phyloP scores from a whole-genome alignment of 2,329 filamentous ascomycete species.

The Ceratocystis huliohia region DNA sequence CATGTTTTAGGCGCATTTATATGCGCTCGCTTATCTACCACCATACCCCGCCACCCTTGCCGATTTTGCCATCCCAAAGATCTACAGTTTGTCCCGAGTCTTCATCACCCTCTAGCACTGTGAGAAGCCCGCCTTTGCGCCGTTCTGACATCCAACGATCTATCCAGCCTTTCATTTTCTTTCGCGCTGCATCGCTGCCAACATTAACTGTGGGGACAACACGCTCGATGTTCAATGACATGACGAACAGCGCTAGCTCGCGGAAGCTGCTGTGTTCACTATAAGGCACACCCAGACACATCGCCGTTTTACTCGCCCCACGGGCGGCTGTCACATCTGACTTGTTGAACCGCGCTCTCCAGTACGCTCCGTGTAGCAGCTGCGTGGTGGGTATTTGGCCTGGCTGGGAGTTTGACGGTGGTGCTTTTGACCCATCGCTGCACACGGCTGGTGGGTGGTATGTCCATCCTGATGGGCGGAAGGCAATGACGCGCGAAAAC shows the following conservation, averaged over 20 bases:
- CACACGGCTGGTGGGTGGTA: slow-evolving; percentile 54
- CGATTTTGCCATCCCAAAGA: slow-evolving; percentile 32
- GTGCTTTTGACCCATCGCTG: slow-evolving; percentile 11
- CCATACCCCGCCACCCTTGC: slow-evolving; percentile 31
- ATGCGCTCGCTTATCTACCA: slow-evolving; percentile 26
- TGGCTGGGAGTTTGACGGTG: slow-evolving; percentile 32
- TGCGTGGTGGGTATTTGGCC: slow-evolving; percentile 38
- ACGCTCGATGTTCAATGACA: slow-evolving; percentile 72
- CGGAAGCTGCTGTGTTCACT: slow-evolving; percentile 91
- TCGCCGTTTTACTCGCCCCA: slow-evolving; percentile 68
- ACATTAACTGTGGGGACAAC: slow-evolving; percentile 90
- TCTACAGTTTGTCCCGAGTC: slow-evolving; percentile 24
- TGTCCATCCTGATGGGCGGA: slow-evolving; percentile 88
- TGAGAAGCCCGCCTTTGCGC: slow-evolving; percentile 41
- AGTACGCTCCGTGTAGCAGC: slow-evolving; percentile 48
- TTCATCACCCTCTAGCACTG: slow-evolving; percentile 33
- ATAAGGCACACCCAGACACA: slow-evolving; percentile 90
- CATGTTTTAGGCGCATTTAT: not conserved
- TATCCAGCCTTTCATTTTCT: slow-evolving; percentile 52
- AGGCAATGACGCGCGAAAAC: slow-evolving; percentile 78
- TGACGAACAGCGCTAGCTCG: slow-evolving; percentile 87
- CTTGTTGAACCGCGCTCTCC: slow-evolving; percentile 62
- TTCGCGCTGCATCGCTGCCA: slow-evolving; percentile 43
- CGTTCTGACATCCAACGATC: slow-evolving; percentile 50
- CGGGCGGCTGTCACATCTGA: slow-evolving; percentile 67